Conservation (phyloP, 1,284 basidiomycete genomes). For the Fomes fomentarius region DNA sequence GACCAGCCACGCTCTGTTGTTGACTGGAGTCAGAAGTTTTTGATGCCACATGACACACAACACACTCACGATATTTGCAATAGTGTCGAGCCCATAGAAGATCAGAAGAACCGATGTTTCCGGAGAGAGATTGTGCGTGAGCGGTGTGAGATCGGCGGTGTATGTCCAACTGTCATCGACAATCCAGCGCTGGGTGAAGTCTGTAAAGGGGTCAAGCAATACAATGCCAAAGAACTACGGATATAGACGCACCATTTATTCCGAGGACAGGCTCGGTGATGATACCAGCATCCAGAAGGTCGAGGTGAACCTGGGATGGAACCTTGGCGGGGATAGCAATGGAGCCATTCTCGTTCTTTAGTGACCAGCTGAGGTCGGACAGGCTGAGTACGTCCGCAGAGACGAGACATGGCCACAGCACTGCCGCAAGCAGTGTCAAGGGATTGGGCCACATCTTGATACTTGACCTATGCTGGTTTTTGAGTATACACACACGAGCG, state of each 20-base stretch:
- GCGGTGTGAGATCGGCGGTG: constrained; percentile 54
- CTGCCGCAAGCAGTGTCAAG: constrained; percentile 4
- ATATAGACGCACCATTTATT: constrained; percentile 46
- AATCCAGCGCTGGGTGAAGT: constrained; percentile 62
- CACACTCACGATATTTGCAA: constrained; percentile 51
- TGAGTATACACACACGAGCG: too few relatives aligned
- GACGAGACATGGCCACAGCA: constrained; percentile 24
- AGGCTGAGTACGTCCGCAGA: constrained; percentile 44
- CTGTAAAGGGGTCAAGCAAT: constrained; percentile 30
- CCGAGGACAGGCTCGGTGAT: constrained; percentile 59
- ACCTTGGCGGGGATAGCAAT: constrained; percentile 55
- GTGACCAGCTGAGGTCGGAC: constrained; percentile 51
- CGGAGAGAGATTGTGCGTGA: constrained; percentile 33
- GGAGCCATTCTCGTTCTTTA: constrained; percentile 56
- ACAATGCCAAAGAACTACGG: background rate
- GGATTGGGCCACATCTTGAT: background rate
- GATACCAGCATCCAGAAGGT: constrained; percentile 52
- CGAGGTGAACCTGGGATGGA: constrained; percentile 59
- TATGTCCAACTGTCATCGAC: constrained; percentile 65
- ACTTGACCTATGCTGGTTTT: too few relatives aligned
- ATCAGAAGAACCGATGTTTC: constrained; percentile 45
- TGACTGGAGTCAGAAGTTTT: background rate
- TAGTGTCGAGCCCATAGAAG: constrained; percentile 63
- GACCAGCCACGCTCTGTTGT: constrained; percentile 49
- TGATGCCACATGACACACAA: background rate